Base-by-base conservation (phyloP, 2,329 filamentous ascomycete species). In the Pseudofabraea citricarpa region DNA sequence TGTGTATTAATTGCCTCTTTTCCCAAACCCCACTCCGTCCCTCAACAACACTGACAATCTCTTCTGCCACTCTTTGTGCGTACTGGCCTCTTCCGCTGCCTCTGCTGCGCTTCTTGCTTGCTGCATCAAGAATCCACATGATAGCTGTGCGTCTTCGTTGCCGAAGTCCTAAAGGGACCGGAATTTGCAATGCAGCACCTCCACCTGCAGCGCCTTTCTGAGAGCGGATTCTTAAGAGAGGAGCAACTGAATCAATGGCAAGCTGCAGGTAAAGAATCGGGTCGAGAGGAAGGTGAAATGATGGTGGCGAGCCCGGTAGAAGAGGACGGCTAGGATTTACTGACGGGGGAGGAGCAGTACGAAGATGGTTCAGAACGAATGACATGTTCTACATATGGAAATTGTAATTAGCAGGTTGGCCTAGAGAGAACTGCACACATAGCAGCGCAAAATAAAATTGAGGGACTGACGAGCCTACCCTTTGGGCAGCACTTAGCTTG, bases 241-340 rank as follows among this genome's bases (percentile, higher is more conserved):
- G 93, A 2, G 90, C 88, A 19, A 98, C 85, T 8, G 88, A 94
- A 73, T 98, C 93, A 58, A 98, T 83, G 23, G 90, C 90, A 23
- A 94, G 75, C 10, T 85, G 88, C 37, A 98, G 82, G 70, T 97
- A 98, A 43, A 87, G 77, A 43, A 94, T 75, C 2, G 93, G 93
- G 65, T 96, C 87, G 23, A 95, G 79, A 3, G 93, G 90, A 8
- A 98, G 83, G 56, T 91, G 83, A 4, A 77, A 71, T 19, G 87
- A 73, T 1, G 90, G 87, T 1, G 90, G 88, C 2, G 83, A 74
- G 44, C 87, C 87, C 2, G 89, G 85, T 24, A 91, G 71, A 22
- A 93, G 78, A 13, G 85, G 83, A 42, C 79, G 82, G 47, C 74
- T 69, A 18, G 87, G 79, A 64, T 83, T 87, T 60, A 85, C 73